Percentiles rank a stretch among this genome's conserved stretches.
Evolutionary conservation across 495 filamentous ascomycete genomes (phyloP).

Genomic region (Penicillium odoratum): DNA sequence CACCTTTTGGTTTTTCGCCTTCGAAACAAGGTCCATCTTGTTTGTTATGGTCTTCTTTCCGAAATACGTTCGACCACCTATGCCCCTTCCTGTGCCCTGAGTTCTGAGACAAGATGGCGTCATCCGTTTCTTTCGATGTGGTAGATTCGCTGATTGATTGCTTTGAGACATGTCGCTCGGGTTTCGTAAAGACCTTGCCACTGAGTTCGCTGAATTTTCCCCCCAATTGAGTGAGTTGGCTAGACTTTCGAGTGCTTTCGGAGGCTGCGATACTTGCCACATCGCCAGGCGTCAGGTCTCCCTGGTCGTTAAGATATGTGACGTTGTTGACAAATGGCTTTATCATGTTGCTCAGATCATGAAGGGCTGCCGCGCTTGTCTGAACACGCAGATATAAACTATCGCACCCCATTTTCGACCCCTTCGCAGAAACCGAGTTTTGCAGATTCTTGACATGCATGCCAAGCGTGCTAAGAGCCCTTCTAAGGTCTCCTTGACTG

Average conservation of each 20-base stretch:
- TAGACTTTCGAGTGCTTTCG: neutral
- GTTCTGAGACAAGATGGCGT: neutral
- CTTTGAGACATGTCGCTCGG: neutral
- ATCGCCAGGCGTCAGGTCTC: neutral
- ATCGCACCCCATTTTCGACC: neutral
- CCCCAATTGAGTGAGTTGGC: neutral
- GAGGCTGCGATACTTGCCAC: neutral
- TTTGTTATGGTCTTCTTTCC: neutral
- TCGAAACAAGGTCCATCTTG: neutral
- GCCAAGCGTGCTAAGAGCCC: neutral
- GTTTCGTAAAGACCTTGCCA: neutral
- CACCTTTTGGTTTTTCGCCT: neutral
- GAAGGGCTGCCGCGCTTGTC: neutral
- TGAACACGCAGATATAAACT: neutral
- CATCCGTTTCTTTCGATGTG: neutral
- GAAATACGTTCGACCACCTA: neutral
- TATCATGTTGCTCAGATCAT: neutral
- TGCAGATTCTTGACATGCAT: neutral
- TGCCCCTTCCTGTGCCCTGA: neutral
- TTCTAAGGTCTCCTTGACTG: neutral
- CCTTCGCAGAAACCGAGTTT: neutral
- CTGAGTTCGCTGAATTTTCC: conserved; percentile 1
- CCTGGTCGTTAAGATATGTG: neutral
- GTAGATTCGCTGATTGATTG: conserved; percentile 1
- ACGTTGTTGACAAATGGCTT: neutral